Evolutionary conservation across 1,284 basidiomycete species (phyloP).

Genomic region (Ganoderma lucidum): DNA sequence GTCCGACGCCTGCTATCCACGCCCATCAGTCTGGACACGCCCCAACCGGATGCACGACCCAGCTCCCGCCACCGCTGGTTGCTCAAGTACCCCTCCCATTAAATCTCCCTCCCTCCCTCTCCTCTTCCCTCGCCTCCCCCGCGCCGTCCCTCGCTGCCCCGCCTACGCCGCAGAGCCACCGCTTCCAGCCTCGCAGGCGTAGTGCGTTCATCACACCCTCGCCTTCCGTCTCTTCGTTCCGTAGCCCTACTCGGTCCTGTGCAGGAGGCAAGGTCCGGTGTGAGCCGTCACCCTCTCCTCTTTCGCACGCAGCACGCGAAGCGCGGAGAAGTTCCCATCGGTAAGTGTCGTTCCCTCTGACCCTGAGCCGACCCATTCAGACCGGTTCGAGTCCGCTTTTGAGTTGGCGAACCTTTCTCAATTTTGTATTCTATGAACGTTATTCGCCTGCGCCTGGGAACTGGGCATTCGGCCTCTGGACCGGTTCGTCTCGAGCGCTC

Average conservation of each 20-base stretch:
- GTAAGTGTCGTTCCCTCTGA: constrained; percentile 34
- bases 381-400: constrained; percentile 28
- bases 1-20: constrained; percentile 32
- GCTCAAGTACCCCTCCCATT: constrained; percentile 37
- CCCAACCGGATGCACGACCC: constrained; percentile 31
- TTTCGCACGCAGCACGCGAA: constrained; percentile 33
- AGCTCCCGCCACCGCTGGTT: constrained; percentile 29
- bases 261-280: constrained; percentile 19
- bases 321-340: constrained; percentile 30
- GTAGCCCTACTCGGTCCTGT: constrained; percentile 23
- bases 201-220: constrained; percentile 30
- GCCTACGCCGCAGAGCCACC: constrained; percentile 31
- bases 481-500: constrained; percentile 34
- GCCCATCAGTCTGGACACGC: constrained; percentile 40
- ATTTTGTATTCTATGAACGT: constrained; percentile 33
- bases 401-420: constrained; percentile 22
- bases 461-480: constrained; percentile 34
- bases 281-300: constrained; percentile 39
- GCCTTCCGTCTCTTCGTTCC: constrained; percentile 32
- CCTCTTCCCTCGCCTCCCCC: constrained; percentile 30
- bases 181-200: constrained; percentile 19
- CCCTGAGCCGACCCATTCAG: constrained; percentile 23
- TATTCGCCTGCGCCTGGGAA: constrained; percentile 35
- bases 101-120: constrained; percentile 33
- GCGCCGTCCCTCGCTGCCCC: constrained; percentile 29